Percentiles rank a stretch among this genome's conserved stretches.
Evolutionary conservation across 1,284 basidiomycete species (phyloP).

Genomic region (Porodaedalea pini): DNA sequence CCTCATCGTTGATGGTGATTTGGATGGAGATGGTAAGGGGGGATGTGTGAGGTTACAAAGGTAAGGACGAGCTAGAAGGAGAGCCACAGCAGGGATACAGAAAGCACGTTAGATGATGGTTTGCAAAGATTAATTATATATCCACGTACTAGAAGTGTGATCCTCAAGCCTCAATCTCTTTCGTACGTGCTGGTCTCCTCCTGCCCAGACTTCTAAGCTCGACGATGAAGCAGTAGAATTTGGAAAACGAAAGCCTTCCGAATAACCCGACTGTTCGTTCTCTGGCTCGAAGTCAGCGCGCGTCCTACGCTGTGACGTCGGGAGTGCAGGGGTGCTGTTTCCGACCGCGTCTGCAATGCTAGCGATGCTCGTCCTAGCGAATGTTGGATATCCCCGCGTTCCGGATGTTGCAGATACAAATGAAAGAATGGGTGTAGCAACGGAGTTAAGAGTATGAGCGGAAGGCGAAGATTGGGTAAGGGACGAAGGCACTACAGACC

Average conservation of each 20-base stretch:
- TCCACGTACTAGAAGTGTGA: slow-evolving; percentile 29
- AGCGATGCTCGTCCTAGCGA: not conserved
- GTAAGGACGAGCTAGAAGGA: slow-evolving; percentile 24
- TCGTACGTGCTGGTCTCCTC: slow-evolving; percentile 34
- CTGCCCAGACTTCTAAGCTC: not conserved
- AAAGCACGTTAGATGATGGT: slow-evolving; percentile 16
- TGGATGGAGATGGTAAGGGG: slow-evolving; percentile 26
- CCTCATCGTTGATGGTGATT: slow-evolving; percentile 46
- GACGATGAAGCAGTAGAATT: not conserved
- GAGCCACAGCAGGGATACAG: slow-evolving; percentile 28
- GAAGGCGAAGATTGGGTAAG: not conserved
- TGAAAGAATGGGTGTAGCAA: not conserved
- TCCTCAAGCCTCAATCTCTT: slow-evolving; percentile 67
- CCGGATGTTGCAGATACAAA: not conserved
- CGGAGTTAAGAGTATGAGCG: not conserved
- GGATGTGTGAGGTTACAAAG: slow-evolving; percentile 31
- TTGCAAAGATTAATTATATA: slow-evolving; percentile 18
- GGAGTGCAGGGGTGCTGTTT: not conserved
- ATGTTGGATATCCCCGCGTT: not conserved
- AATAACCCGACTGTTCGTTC: not conserved
- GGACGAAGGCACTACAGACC: not conserved
- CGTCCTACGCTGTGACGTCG: slow-evolving; percentile 15
- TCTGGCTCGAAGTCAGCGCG: slow-evolving; percentile 18
- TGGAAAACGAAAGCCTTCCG: not conserved
- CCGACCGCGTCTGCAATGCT: not conserved